Evolutionary conservation across 129 eudicot genomes (phyloP).

Genomic region (Saussurea involucrata): DNA sequence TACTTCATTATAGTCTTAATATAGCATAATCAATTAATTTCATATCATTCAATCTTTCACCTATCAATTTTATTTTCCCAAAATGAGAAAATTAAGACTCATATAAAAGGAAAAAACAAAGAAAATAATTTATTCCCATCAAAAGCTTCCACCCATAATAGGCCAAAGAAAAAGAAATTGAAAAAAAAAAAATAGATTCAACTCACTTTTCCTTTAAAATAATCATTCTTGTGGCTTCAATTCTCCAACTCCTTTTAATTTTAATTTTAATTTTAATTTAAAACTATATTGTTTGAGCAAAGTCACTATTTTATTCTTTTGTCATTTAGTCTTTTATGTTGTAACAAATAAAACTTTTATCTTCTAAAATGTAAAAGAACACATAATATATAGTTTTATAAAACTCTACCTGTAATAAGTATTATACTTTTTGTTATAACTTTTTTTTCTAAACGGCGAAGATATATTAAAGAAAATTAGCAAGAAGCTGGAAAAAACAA

Average conservation of each 20-base stretch:
- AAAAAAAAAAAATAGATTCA: neutral
- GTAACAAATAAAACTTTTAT: no score
- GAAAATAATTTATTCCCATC: neutral
- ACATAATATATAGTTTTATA: no score
- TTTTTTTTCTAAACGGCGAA: no score
- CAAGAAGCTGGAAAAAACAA: no score
- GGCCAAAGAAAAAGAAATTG: neutral
- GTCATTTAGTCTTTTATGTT: no score
- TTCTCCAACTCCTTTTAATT: neutral
- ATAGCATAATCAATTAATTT: no score
- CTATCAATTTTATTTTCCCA: neutral
- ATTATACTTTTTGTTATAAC: neutral
- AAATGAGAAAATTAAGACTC: neutral
- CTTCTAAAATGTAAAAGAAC: neutral
- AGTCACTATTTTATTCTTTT: neutral
- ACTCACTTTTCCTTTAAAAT: neutral
- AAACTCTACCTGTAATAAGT: neutral
- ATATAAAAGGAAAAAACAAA: neutral
- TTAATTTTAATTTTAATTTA: neutral
- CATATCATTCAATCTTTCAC: neutral
- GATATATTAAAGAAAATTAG: no score
- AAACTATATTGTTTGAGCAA: neutral
- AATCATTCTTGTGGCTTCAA: neutral
- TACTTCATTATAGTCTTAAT: no score
- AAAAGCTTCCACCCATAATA: neutral